phyloP scores from a whole-genome alignment of 805 yeast genomes.

The Metschnikowia cerradonensis region DNA sequence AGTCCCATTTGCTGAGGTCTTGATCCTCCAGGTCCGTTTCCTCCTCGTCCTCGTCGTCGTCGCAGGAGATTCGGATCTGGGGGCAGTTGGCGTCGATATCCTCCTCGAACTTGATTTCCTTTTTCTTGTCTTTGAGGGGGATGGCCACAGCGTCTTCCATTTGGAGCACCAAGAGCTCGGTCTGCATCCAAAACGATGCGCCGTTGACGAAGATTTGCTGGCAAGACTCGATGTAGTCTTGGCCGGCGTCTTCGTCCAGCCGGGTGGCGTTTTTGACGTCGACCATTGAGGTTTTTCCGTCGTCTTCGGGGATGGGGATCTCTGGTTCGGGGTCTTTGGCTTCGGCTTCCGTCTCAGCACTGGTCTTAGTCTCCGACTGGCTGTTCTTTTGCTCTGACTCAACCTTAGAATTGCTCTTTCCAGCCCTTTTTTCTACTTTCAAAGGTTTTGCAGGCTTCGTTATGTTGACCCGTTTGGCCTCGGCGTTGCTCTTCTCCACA shows the following conservation, averaged over 20 bases:
- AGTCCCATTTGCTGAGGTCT: conserved; percentile 2
- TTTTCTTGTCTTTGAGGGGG: not conserved
- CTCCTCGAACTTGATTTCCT: not conserved
- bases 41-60: not conserved
- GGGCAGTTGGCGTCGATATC: conserved; percentile 3
- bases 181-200: conserved; percentile 5
- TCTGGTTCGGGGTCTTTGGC: too few species aligned
- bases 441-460: too few species aligned
- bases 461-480: not conserved
- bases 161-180: conserved; percentile 6
- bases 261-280: not conserved
- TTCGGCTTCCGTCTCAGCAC: too few species aligned
- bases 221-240: conserved; percentile 4
- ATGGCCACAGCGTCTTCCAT: not conserved
- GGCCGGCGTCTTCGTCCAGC: not conserved
- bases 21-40: not conserved
- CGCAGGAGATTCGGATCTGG: not conserved
- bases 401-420: too few species aligned
- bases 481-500: not conserved
- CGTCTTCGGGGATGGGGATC: not conserved
- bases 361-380: too few species aligned
- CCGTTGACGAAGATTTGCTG: conserved; percentile 2
- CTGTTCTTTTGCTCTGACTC: too few species aligned
- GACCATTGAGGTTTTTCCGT: not conserved
- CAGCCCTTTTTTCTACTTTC: too few species aligned